Evolutionary conservation across 306 rosid species (phyloP).

Genomic region (Sphenostylis stenocarpa): DNA sequence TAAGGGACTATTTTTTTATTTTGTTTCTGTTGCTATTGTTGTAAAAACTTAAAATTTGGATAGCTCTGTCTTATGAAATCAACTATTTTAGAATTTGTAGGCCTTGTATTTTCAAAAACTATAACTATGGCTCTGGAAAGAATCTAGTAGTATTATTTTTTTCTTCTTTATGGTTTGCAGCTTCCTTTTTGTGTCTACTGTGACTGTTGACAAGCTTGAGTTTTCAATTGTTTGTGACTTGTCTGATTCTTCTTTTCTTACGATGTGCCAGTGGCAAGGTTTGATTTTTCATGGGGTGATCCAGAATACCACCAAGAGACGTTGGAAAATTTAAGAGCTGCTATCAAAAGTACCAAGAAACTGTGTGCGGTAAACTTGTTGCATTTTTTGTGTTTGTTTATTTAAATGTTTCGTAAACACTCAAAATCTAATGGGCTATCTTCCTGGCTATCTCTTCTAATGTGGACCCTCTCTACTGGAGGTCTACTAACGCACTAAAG

Average conservation of each 20-base stretch:
- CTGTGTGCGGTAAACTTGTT: constrained; percentile 61
- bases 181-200: not conserved
- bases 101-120: not conserved
- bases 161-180: not conserved
- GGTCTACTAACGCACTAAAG: not conserved
- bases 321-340: constrained; percentile 56
- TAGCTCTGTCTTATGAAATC: not conserved
- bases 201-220: constrained; percentile 1
- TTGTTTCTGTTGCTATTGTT: not conserved
- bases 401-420: not conserved
- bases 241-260: constrained; percentile 5
- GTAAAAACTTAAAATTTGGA: not conserved
- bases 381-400: constrained; percentile 1
- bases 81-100: not conserved
- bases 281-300: constrained; percentile 79
- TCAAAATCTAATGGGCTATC: not conserved
- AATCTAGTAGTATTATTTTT: not conserved
- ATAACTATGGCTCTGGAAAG: not conserved
- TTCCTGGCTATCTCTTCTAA: not conserved
- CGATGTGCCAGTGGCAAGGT: constrained; percentile 61
- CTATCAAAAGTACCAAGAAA: constrained; percentile 58
- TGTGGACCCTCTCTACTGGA: not conserved
- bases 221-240: not conserved
- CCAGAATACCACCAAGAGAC: constrained; percentile 77
- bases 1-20: not conserved